Evolutionary conservation across 176 grass and related monocot species (phyloP).

Genomic region (Sorghum bicolor): DNA sequence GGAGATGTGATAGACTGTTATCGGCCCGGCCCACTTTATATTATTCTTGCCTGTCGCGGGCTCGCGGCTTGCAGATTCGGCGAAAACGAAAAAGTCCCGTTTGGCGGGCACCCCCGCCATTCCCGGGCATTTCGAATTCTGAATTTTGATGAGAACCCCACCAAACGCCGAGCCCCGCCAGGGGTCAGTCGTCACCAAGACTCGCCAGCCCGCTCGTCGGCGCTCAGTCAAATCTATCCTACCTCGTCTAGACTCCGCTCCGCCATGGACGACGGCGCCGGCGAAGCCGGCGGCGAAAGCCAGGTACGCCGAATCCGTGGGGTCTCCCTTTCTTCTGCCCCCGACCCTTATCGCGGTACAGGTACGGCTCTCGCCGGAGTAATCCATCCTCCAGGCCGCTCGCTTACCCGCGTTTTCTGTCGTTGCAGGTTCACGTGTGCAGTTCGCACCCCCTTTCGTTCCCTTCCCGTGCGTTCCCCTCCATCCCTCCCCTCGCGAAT

Average conservation of each 20-base stretch:
- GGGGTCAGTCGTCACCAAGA: background rate
- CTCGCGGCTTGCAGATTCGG: background rate
- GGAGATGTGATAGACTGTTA: background rate
- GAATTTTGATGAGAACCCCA: background rate
- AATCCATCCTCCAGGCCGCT: background rate
- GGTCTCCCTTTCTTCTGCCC: background rate
- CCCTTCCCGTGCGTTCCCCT: constrained; percentile 58
- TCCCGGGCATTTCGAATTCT: constrained; percentile 14
- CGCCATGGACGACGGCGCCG: constrained; percentile 27
- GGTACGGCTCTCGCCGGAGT: background rate
- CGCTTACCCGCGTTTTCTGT: constrained; percentile 2
- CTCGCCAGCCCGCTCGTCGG: background rate
- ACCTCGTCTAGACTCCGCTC: background rate
- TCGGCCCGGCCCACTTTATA: background rate
- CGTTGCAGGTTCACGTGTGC: constrained; percentile 28
- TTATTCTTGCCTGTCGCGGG: background rate
- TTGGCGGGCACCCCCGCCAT: constrained; percentile 11
- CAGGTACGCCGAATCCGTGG: constrained; percentile 12
- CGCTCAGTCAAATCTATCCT: background rate
- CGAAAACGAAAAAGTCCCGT: background rate
- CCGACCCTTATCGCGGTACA: background rate
- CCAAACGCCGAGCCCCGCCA: background rate
- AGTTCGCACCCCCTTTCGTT: constrained; percentile 37
- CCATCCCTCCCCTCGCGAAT: background rate
- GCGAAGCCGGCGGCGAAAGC: background rate